phyloP scores from a whole-genome alignment of 345 rosid species.

The Adansonia digitata region DNA sequence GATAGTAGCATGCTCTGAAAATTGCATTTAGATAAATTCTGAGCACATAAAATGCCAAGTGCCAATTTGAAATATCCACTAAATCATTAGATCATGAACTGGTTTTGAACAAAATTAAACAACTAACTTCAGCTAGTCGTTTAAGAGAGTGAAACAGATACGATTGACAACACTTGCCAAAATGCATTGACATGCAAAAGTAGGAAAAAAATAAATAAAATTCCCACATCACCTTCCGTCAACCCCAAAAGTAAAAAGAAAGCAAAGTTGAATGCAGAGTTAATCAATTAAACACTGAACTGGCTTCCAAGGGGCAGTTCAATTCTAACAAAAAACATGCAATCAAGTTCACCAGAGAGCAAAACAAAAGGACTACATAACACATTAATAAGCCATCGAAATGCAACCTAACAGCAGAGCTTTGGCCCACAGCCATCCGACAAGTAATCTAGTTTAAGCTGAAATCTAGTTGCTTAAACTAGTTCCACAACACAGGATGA shows the following conservation, averaged over 20 bases:
- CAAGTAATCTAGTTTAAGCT: background rate
- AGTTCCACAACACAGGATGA: background rate
- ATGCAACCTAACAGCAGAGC: background rate
- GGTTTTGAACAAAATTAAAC: background rate
- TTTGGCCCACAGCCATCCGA: background rate
- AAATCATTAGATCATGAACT: background rate
- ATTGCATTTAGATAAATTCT: background rate
- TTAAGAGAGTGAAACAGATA: background rate
- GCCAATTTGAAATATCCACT: background rate
- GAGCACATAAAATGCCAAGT: background rate
- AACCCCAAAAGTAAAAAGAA: background rate
- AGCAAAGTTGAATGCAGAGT: background rate
- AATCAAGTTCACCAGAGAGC: slow-evolving; percentile 1
- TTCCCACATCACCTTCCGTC: background rate
- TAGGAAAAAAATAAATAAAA: background rate
- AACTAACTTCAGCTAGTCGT: background rate
- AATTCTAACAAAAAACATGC: background rate
- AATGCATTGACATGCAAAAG: background rate
- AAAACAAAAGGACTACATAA: background rate
- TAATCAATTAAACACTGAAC: background rate
- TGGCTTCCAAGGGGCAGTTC: background rate
- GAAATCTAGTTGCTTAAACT: background rate
- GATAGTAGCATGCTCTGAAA: background rate
- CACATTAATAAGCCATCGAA: background rate
- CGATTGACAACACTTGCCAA: background rate